These are phyloP conservation scores for Venturia nashicola DNA, from an alignment of 2,329 filamentous ascomycete genomes.

Conservation along the genomic window DNA sequence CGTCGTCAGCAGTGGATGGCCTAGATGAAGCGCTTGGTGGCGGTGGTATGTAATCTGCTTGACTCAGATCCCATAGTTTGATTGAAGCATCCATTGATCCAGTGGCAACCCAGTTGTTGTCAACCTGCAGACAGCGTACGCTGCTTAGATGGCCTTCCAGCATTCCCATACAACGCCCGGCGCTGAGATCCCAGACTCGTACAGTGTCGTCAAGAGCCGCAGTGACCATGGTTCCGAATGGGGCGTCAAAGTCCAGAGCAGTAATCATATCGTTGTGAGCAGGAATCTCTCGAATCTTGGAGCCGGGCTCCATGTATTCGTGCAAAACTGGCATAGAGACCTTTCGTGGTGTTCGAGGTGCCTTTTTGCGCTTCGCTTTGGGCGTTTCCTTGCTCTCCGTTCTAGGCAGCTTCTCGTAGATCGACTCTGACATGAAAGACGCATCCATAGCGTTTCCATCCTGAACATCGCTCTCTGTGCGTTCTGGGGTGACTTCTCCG, in stretches of 20 bases:
- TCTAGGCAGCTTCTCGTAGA: conserved; percentile 85
- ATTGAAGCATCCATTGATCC: conserved; percentile 93
- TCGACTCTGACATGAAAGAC: conserved; percentile 98
- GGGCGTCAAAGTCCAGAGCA: conserved; percentile 89
- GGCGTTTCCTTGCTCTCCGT: too few species aligned
- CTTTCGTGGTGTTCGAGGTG: conserved; percentile 48
- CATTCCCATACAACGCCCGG: conserved; percentile 79
- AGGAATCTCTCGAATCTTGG: conserved; percentile 74
- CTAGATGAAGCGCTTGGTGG: too few species aligned
- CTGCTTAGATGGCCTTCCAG: conserved; percentile 92
- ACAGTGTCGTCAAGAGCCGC: conserved; percentile 88
- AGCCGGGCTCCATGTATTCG: conserved; percentile 86
- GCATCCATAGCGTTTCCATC: conserved; percentile 33
- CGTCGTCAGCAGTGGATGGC: too few species aligned
- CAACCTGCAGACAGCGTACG: conserved; percentile 81
- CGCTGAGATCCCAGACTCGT: conserved; percentile 91
- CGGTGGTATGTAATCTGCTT: conserved; percentile 75
- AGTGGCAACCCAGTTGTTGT: conserved; percentile 90
- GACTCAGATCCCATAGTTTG: conserved; percentile 89
- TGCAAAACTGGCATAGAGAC: conserved; percentile 92
- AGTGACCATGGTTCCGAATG: conserved; percentile 92
- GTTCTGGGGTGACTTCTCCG: too few species aligned
- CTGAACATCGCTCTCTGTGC: conserved; percentile 37
- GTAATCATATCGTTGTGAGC: conserved; percentile 84
- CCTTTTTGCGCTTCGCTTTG: conserved; percentile 37